phyloP scores from a whole-genome alignment of 1,139 yeast genomes.

The Candida glucosophila region DNA sequence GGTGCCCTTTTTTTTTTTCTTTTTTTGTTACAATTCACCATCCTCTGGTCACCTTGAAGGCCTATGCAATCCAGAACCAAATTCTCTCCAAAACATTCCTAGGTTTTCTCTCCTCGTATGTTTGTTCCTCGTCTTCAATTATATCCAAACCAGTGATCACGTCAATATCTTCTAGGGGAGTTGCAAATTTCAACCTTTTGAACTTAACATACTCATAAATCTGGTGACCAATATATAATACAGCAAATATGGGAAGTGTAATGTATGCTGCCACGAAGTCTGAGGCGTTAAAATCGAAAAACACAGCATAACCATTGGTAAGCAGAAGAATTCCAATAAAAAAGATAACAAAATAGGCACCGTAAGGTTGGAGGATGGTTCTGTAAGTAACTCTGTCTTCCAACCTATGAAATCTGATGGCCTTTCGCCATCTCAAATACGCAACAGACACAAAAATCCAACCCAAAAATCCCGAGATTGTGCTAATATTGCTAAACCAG shows the following conservation, averaged over 20 bases:
- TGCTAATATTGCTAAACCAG: constrained; percentile 63
- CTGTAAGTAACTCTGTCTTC: constrained; percentile 40
- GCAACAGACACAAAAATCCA: constrained; percentile 49
- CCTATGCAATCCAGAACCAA: too few species aligned
- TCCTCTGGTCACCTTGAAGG: too few species aligned
- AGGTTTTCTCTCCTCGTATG: too few species aligned
- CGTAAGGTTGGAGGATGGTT: constrained; percentile 42
- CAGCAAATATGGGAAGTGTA: constrained; percentile 46
- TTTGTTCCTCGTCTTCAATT: constrained; percentile 33
- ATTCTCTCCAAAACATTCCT: too few species aligned
- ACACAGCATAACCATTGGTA: constrained; percentile 53
- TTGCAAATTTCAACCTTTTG: constrained; percentile 3
- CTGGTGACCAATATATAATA: constrained; percentile 38
- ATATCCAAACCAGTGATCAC: constrained; percentile 37
- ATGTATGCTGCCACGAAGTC: constrained; percentile 58
- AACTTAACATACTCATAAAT: constrained; percentile 14
- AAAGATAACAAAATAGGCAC: constrained; percentile 40
- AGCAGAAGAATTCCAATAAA: constrained; percentile 38
- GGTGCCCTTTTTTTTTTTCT: too few species aligned
- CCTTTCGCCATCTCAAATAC: constrained; percentile 48
- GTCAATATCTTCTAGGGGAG: constrained; percentile 36
- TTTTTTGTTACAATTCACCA: too few species aligned
- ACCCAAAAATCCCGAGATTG: constrained; percentile 61
- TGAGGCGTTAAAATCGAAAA: constrained; percentile 41
- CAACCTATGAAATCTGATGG: constrained; percentile 32